Conservation (phyloP, 805 yeast genomes). For the Sugiyamaella smithiae region DNA sequence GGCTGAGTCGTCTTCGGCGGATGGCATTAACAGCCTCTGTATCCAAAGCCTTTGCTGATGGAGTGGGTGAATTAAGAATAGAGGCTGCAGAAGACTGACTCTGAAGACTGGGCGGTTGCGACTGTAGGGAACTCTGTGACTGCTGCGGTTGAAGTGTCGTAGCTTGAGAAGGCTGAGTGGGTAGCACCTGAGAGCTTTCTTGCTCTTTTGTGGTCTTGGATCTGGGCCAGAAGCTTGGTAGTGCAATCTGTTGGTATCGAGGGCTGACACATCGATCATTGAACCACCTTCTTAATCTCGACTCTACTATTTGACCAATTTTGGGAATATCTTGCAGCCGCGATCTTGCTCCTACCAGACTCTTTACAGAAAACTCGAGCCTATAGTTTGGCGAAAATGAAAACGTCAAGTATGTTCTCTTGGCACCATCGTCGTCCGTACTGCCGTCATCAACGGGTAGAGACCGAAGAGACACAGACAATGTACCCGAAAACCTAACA, state of each 20-base stretch:
- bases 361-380: slow-evolving; percentile 82
- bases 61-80: neutral
- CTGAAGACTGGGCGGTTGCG: neutral
- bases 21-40: neutral
- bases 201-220: slow-evolving; percentile 23
- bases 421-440: neutral
- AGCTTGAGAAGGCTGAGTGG: neutral
- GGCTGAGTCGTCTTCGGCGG: slow-evolving; percentile 10
- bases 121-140: neutral
- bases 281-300: slow-evolving; percentile 81
- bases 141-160: neutral
- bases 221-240: slow-evolving; percentile 86
- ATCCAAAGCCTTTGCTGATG: neutral
- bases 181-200: neutral
- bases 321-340: slow-evolving; percentile 92
- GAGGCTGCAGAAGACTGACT: neutral
- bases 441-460: neutral
- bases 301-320: slow-evolving; percentile 78
- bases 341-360: slow-evolving; percentile 89
- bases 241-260: slow-evolving; percentile 74
- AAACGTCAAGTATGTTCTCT: slow-evolving; percentile 68
- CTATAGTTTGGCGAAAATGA: slow-evolving; percentile 90
- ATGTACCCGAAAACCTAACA: slow-evolving; percentile 85
- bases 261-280: slow-evolving; percentile 93
- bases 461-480: slow-evolving; percentile 58